Conservation (phyloP, 2,329 filamentous ascomycete genomes). For the Diaporthe sp. region DNA sequence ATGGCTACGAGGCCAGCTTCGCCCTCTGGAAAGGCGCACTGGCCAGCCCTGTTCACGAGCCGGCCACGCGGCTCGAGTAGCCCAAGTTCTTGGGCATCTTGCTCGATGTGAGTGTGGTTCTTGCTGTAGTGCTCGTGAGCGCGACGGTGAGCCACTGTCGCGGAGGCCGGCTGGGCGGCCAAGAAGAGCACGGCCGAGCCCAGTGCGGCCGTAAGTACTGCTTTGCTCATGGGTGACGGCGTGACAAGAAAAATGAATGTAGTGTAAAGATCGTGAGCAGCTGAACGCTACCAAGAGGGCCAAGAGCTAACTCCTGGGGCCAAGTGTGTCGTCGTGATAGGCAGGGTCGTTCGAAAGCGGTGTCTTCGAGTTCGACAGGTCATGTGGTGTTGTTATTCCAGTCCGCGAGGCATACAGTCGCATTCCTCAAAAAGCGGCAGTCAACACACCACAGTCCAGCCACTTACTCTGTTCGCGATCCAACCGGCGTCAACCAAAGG, state of each 20-base stretch:
- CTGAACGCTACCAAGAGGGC: slow-evolving; percentile 32
- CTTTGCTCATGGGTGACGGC: slow-evolving; percentile 64
- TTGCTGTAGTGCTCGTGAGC: slow-evolving; percentile 49
- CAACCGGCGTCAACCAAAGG: slow-evolving; percentile 29
- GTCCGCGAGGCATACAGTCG: slow-evolving; percentile 30
- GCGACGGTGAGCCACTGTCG: slow-evolving; percentile 55
- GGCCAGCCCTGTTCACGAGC: slow-evolving; percentile 65
- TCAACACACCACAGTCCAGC: slow-evolving; percentile 24
- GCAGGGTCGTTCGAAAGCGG: not conserved
- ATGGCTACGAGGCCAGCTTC: slow-evolving; percentile 77
- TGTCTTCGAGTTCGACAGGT: slow-evolving; percentile 33
- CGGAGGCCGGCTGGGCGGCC: slow-evolving; percentile 55
- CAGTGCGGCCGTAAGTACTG: slow-evolving; percentile 63
- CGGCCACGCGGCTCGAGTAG: slow-evolving; percentile 42
- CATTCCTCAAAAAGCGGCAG: slow-evolving; percentile 34
- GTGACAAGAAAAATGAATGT: slow-evolving; percentile 36
- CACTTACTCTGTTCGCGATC: slow-evolving; percentile 21
- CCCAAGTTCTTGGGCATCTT: slow-evolving; percentile 32
- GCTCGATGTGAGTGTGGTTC: slow-evolving; percentile 53
- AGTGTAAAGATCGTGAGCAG: slow-evolving; percentile 41
- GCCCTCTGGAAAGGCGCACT: slow-evolving; percentile 76
- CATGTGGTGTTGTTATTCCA: slow-evolving; percentile 32
- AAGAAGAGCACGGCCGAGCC: slow-evolving; percentile 64
- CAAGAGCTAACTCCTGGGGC: not conserved
- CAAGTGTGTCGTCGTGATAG: slow-evolving; percentile 12